Percentiles rank a stretch among this genome's conserved stretches.
These are phyloP conservation scores for Paragyromitra xinjiangensis DNA, from an alignment of 495 filamentous ascomycete species.

Conservation along the genomic window DNA sequence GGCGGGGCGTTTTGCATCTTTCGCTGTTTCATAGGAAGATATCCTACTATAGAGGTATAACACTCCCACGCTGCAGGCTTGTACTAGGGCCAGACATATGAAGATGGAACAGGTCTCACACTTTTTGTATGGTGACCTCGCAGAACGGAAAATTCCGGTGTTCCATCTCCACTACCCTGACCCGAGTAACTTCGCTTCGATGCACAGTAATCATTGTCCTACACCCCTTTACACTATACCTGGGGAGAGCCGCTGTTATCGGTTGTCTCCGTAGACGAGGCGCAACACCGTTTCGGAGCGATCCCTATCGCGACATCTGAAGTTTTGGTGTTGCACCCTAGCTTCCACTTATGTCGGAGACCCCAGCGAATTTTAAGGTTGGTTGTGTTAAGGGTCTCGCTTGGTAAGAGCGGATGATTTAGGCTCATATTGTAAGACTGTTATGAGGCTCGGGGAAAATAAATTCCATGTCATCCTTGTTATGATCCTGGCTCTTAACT, in stretches of 20 bases:
- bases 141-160: too few relatives aligned
- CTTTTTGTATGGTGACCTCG: too few relatives aligned
- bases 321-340: constrained; percentile 5
- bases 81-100: too few relatives aligned
- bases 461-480: constrained; percentile 6
- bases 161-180: too few relatives aligned
- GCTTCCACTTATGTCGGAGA: not conserved
- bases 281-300: not conserved
- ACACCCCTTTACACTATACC: not conserved
- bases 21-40: not conserved
- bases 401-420: not conserved
- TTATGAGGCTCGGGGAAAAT: constrained; percentile 2
- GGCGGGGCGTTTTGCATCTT: not conserved
- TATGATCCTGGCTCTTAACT: not conserved
- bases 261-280: not conserved
- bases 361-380: constrained; percentile 18
- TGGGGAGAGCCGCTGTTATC: not conserved
- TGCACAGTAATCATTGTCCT: not conserved
- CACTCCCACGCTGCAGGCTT: not conserved
- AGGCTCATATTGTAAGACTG: constrained; percentile 10
- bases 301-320: constrained; percentile 11
- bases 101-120: too few relatives aligned
- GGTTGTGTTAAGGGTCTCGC: not conserved
- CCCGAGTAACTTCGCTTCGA: not conserved
- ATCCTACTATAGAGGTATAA: not conserved